Percentiles rank a stretch among this genome's conserved stretches.
Evolutionary conservation across 2,329 filamentous ascomycete genomes (phyloP).

Genomic region (Cordyceps cateniannulata): DNA sequence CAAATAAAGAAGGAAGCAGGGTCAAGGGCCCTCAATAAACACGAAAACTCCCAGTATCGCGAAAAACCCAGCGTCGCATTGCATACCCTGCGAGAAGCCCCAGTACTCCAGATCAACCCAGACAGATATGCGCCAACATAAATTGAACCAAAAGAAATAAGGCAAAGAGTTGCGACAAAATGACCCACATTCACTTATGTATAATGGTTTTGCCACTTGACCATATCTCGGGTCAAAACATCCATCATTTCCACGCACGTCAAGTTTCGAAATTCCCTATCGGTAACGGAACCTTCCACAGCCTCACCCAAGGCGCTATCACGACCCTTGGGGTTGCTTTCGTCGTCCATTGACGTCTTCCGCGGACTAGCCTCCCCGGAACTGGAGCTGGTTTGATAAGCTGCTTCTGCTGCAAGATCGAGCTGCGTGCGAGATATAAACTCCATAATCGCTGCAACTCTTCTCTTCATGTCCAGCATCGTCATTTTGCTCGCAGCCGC

Average conservation of each 20-base stretch:
- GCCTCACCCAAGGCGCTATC: constrained; percentile 11
- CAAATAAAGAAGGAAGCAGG: not conserved
- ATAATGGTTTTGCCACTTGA: constrained; percentile 79
- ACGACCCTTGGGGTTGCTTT: not conserved
- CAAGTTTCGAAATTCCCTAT: constrained; percentile 64
- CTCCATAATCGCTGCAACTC: constrained; percentile 76
- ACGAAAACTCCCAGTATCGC: not conserved
- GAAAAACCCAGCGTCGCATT: not conserved
- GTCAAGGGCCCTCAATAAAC: not conserved
- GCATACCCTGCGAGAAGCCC: not conserved
- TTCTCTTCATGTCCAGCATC: constrained; percentile 82
- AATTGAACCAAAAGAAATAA: not conserved
- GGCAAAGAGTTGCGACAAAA: not conserved
- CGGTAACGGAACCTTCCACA: not conserved
- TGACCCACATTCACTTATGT: constrained; percentile 20
- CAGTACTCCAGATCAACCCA: not conserved
- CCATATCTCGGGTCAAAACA: constrained; percentile 67
- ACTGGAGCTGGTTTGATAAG: constrained; percentile 30
- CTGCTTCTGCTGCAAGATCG: constrained; percentile 66
- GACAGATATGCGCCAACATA: not conserved
- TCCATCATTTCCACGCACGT: constrained; percentile 89
- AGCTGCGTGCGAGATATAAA: constrained; percentile 87
- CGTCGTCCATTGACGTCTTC: constrained; percentile 24
- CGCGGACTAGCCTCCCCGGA: constrained; percentile 36
- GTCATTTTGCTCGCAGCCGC: constrained; percentile 62